Evolutionary conservation across 2,329 filamentous ascomycete genomes (phyloP), one percentile per base, ranked within the genome.

Genomic region (Aspergillus piperis): DNA sequence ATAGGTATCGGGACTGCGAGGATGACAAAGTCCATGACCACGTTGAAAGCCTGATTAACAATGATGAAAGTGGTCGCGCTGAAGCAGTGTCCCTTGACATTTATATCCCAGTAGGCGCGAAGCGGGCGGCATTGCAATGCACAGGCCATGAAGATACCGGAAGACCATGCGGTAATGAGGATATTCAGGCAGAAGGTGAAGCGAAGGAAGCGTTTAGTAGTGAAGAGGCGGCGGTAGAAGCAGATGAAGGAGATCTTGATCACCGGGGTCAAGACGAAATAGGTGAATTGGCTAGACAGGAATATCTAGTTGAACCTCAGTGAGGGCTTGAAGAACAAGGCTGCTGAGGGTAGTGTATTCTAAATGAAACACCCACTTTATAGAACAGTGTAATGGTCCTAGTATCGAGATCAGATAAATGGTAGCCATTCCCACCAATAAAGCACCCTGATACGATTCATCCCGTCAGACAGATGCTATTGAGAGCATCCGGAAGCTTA

Each of bases 11-110:
- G 69, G 1, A 70, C 58, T 25, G 56, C 32, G 19, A 71, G 66
- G 27, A 71, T 70, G 13, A 67, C 61, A 49, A 71, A 70, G 61
- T 71, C 69, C 59, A 71, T 71, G 2, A 68, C 10, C n/a, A 71
- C 62, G 51, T 71, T 71, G 59, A 67, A 71, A 23, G 61, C 66
- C 63, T 71, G 69, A 47, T 71, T 71, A 42, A 70, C 67, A 57
- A 71, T 68, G 63, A 71, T 64, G 61, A 70, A 71, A 44, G 57
- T 11, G 17, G 65, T 64, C 0, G 62, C 54, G 44, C 70, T 50
- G 61, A 71, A 64, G 55, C 69, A 70, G 13, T 61, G 32, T 10
- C 67, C 69, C 10, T 61, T 27, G 10, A 69, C 23, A 32, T 55
- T 65, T 3, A 58, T n/a, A 51, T 71, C 65, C 69, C 69, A 71